Conservation (phyloP, 2,329 filamentous ascomycete species). For the Aciculosporium take region DNA sequence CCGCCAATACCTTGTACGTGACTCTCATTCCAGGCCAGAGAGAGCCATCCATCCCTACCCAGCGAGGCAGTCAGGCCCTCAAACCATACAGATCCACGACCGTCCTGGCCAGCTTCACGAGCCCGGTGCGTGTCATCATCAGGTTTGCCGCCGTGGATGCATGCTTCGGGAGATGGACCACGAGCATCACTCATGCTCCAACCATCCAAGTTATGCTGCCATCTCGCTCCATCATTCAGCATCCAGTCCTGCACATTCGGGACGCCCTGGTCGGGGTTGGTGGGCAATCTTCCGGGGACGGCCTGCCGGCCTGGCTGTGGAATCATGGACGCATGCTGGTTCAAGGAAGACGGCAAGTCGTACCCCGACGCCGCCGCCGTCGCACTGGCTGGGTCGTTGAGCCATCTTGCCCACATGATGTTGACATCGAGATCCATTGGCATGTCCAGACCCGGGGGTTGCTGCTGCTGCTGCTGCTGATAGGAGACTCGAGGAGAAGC, state of each 20-base stretch:
- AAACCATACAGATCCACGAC: constrained; percentile 15
- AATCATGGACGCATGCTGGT: not conserved
- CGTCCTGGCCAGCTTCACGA: constrained; percentile 4
- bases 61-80: constrained; percentile 20
- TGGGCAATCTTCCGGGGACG: not conserved
- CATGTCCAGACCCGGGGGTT: constrained; percentile 4
- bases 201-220: constrained; percentile 42
- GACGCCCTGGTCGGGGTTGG: constrained; percentile 11
- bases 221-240: constrained; percentile 40
- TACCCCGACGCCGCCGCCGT: not conserved
- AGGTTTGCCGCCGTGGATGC: constrained; percentile 15
- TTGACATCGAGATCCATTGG: constrained; percentile 11
- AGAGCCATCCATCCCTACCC: constrained; percentile 20
- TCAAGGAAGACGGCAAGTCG: constrained; percentile 2
- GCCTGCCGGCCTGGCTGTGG: constrained; percentile 11
- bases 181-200: constrained; percentile 28
- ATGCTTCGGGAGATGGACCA: constrained; percentile 14
- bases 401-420: constrained; percentile 15
- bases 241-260: constrained; percentile 42
- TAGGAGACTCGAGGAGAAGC: not conserved
- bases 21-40: constrained; percentile 22
- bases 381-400: not conserved
- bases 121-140: constrained; percentile 7
- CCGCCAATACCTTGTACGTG: not conserved
- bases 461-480: constrained; percentile 3